Evolutionary conservation across 805 yeast species (phyloP), one percentile per base, ranked within the genome.

Genomic region (Candida manassasensis): DNA sequence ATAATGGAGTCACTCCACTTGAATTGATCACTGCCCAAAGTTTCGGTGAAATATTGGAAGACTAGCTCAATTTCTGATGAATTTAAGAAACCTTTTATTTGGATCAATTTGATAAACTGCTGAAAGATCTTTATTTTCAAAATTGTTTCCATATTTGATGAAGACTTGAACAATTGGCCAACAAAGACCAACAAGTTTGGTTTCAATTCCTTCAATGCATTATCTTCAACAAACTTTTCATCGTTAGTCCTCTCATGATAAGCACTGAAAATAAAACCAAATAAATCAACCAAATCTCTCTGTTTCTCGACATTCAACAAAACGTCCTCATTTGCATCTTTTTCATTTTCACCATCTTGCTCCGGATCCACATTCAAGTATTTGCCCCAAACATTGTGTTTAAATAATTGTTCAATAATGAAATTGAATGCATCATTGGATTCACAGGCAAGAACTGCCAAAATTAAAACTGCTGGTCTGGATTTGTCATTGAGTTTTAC

Each of bases 181-280:
- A 86, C 55, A 28, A 81, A 62, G 36, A 79, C 75, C 19, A 88
- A 58, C 11, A 89, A 62, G 26, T 78, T 78, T 48, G 88, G 95
- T 42, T 83, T 79, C 53, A 61, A 73, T 6, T 53, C 45, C 11
- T 56, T 45, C 34, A 84, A 53, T 6, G 67, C 57, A 41, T 69
- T 72, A 10, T 36, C 30, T 19, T 32, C 44, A 33, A 36, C 47
- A 34, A 42, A 52, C 15, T 36, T 9, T 30, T 19, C 17, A 21
- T 30, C 33, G 6, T 4, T 26, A 4, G 26, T 11, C 11, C 26
- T 18, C 3, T 62, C 67, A 45, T 71, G 71, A 39, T 59, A 57
- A 2, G 65, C 54, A n/a, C 50, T 48, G 13, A 84, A 63, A 41
- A 86, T 69, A 39, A 73, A 73, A 0, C 84, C 79, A 15, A 85